These are phyloP conservation scores for Zoysia japonica DNA, from an alignment of 176 grass and related monocot species.

Conservation along the genomic window DNA sequence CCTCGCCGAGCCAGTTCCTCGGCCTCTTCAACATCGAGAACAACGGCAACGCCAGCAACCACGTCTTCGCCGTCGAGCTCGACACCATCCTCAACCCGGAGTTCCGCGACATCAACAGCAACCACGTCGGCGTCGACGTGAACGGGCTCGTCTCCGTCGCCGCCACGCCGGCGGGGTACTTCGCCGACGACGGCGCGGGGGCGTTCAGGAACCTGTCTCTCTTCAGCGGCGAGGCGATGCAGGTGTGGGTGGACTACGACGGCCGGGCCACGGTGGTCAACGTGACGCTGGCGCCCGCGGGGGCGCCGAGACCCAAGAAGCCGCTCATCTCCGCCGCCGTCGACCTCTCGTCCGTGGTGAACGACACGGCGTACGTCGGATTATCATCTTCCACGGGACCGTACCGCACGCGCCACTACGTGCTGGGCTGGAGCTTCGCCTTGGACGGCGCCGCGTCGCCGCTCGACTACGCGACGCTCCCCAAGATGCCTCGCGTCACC, in stretches of 20 bases:
- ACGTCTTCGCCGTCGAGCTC: not conserved
- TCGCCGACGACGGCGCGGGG: slow-evolving; percentile 9
- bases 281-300: slow-evolving; percentile 29
- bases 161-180: slow-evolving; percentile 32
- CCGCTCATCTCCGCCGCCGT: slow-evolving; percentile 38
- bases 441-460: slow-evolving; percentile 41
- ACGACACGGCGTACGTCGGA: slow-evolving; percentile 24
- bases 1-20: slow-evolving; percentile 39
- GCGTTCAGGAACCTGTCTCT: slow-evolving; percentile 32
- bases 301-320: slow-evolving; percentile 25
- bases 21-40: slow-evolving; percentile 38
- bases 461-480: slow-evolving; percentile 46
- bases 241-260: slow-evolving; percentile 45
- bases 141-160: slow-evolving; percentile 1
- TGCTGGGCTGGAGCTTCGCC: slow-evolving; percentile 78
- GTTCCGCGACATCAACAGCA: no score
- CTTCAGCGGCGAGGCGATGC: slow-evolving; percentile 37
- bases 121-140: no score
- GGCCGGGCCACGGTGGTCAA: not conserved
- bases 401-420: slow-evolving; percentile 53
- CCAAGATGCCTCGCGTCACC: slow-evolving; percentile 4
- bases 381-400: slow-evolving; percentile 50
- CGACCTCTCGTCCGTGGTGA: slow-evolving; percentile 40
- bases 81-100: no score
- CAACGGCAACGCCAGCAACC: slow-evolving; percentile 39